Conservation (phyloP, 1,139 yeast genomes). For the Blastobotrys arbuscula region DNA sequence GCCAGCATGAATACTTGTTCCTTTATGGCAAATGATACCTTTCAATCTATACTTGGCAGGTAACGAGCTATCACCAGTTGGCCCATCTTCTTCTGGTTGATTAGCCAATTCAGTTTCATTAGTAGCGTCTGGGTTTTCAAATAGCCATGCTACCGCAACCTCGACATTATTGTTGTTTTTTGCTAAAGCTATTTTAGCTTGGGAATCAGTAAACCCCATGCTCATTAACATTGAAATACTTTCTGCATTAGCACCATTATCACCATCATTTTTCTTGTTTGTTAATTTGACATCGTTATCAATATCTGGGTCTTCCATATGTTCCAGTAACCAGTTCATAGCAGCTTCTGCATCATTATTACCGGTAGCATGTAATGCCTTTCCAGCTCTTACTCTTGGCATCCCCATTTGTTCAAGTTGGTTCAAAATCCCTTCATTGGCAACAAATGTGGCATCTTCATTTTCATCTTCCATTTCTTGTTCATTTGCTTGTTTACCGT, state of each 20-base stretch:
- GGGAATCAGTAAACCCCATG: constrained; percentile 71
- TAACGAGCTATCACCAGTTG: constrained; percentile 23
- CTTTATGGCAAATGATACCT: constrained; percentile 89
- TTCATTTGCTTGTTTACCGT: constrained; percentile 42
- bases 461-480: constrained; percentile 33
- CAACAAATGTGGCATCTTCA: constrained; percentile 37
- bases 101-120: constrained; percentile 13
- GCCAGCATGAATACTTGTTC: constrained; percentile 90
- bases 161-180: constrained; percentile 57
- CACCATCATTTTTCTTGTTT: constrained; percentile 23
- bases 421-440: constrained; percentile 51
- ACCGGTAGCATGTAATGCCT: constrained; percentile 70
- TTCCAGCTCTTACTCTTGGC: constrained; percentile 55
- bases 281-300: constrained; percentile 50
- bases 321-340: constrained; percentile 85
- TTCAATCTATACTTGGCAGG: constrained; percentile 48
- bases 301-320: constrained; percentile 77
- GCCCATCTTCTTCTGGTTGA: constrained; percentile 22
- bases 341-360: constrained; percentile 68
- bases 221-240: constrained; percentile 49
- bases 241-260: constrained; percentile 23
- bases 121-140: constrained; percentile 54
- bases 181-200: constrained; percentile 65
- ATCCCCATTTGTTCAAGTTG: constrained; percentile 83
- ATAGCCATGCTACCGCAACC: constrained; percentile 86